A percentile compares a stretch with the other conserved stretches of the same genome.
Evolutionary conservation across 2,329 filamentous ascomycete genomes (phyloP).

Genomic region (Arthrobotrys iridis): DNA sequence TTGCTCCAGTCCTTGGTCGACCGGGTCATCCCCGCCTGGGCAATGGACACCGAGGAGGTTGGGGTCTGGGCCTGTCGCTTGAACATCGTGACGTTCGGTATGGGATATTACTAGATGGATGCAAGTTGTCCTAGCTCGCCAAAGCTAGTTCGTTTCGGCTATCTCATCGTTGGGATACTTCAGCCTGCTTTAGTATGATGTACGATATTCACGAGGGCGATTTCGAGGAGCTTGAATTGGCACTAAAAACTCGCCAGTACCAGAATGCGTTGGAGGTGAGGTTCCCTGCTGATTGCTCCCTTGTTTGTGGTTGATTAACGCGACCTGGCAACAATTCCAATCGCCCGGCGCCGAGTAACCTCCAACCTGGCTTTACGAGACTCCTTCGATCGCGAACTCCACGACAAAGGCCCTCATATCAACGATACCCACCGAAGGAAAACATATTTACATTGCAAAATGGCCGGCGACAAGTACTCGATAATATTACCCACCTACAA

Average conservation of each 20-base stretch:
- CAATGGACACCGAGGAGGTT: constrained; percentile 44
- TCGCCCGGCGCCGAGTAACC: constrained; percentile 9
- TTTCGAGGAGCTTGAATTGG: not conserved
- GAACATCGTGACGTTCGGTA: constrained; percentile 25
- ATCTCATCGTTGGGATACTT: constrained; percentile 16
- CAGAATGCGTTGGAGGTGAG: constrained; percentile 46
- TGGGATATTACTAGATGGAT: not conserved
- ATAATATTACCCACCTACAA: constrained; percentile 98
- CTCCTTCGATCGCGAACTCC: constrained; percentile 5
- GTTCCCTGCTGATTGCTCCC: constrained; percentile 9
- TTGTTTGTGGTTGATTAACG: constrained; percentile 32
- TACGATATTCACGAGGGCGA: not conserved
- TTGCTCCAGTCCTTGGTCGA: constrained; percentile 53
- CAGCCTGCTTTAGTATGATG: constrained; percentile 13
- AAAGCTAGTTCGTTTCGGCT: constrained; percentile 6
- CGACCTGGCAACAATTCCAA: constrained; percentile 46
- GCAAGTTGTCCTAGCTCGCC: not conserved
- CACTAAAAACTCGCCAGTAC: not conserved
- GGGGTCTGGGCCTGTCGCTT: constrained; percentile 51
- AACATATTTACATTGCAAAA: constrained; percentile 30
- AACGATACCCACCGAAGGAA: constrained; percentile 9
- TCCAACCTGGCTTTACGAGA: constrained; percentile 49
- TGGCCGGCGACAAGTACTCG: constrained; percentile 81
- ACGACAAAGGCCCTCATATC: not conserved
- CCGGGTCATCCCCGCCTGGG: constrained; percentile 48